Conservation (phyloP, 2,329 filamentous ascomycete species). For the Botryotinia globosa region DNA sequence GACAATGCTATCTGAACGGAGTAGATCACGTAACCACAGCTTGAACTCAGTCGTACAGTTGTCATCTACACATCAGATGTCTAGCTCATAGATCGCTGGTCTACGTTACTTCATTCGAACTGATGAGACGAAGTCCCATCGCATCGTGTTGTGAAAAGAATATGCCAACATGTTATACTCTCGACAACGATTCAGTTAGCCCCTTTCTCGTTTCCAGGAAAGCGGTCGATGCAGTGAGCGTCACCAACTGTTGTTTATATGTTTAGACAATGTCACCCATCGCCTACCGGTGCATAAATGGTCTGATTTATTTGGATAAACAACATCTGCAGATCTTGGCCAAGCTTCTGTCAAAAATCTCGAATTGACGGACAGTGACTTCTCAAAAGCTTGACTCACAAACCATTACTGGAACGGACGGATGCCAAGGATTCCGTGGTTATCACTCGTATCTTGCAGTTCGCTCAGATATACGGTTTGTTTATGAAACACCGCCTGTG, state of each 20-base stretch:
- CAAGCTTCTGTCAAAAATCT: constrained; percentile 14
- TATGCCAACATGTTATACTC: not conserved
- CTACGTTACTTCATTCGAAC: not conserved
- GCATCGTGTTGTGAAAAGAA: not conserved
- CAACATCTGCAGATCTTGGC: not conserved
- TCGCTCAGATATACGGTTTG: not conserved
- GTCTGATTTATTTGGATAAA: not conserved
- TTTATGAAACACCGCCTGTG: constrained; percentile 9
- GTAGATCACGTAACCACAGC: not conserved
- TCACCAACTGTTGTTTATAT: not conserved
- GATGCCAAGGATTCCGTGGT: not conserved
- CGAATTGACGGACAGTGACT: not conserved
- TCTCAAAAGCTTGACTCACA: constrained; percentile 6
- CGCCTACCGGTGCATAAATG: not conserved
- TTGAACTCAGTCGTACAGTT: not conserved
- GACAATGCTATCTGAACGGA: not conserved
- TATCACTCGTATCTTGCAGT: not conserved
- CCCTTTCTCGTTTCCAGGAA: not conserved
- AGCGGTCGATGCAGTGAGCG: not conserved
- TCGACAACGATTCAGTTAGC: not conserved
- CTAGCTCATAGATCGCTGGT: not conserved
- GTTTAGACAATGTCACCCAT: not conserved
- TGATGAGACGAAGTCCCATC: not conserved
- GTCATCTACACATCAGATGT: not conserved
- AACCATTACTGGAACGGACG: not conserved